Evolutionary conservation across 257 asterid species (phyloP).

Genomic region (Capsicum chinense): DNA sequence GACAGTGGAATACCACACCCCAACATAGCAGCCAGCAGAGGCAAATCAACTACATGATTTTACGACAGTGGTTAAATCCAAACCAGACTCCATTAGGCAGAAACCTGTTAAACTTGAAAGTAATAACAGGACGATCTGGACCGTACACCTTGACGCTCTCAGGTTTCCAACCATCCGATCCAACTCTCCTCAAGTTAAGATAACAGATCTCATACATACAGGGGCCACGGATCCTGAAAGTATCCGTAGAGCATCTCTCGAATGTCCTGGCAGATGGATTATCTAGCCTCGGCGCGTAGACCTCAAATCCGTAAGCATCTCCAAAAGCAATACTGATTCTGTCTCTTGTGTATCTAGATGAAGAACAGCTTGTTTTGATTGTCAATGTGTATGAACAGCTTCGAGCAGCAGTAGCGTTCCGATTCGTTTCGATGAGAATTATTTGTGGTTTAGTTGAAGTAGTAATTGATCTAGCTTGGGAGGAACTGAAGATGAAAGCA

Average conservation of each 20-base stretch:
- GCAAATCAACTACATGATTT: background rate
- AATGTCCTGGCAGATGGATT: constrained; percentile 39
- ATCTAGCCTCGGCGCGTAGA: constrained; percentile 45
- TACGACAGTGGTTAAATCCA: constrained; percentile 39
- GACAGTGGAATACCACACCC: background rate
- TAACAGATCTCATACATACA: constrained; percentile 44
- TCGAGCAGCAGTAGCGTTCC: constrained; percentile 11
- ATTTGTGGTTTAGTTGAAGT: background rate
- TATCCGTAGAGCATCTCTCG: constrained; percentile 50
- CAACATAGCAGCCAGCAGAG: background rate
- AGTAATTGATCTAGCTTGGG: constrained; percentile 6
- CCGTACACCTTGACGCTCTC: constrained; percentile 42
- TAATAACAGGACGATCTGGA: constrained; percentile 30
- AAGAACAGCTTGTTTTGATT: constrained; percentile 58
- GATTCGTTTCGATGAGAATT: background rate
- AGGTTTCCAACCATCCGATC: constrained; percentile 61
- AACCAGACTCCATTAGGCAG: constrained; percentile 49
- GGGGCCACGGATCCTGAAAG: constrained; percentile 42
- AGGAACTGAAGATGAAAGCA: background rate
- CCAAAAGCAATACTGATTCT: constrained; percentile 54
- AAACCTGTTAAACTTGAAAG: constrained; percentile 35
- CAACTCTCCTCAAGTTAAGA: constrained; percentile 43
- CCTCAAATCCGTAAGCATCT: constrained; percentile 52
- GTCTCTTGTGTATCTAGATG: constrained; percentile 46
- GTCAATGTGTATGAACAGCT: constrained; percentile 45